Percentiles rank a stretch among this genome's conserved stretches.
These are phyloP conservation scores for Dalbergia cultrata DNA, from an alignment of 306 rosid species.

Conservation along the genomic window DNA sequence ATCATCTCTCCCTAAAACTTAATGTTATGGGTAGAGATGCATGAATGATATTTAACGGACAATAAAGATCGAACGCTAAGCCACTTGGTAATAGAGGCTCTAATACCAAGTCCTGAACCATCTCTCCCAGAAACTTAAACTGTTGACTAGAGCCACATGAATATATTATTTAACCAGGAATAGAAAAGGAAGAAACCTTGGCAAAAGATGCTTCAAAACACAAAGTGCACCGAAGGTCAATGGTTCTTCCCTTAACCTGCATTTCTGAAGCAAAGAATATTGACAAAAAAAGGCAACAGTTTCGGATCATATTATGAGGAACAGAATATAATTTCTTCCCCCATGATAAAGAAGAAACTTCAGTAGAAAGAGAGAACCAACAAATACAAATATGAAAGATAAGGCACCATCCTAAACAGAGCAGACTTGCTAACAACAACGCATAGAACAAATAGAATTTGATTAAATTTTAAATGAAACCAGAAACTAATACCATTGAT, in stretches of 20 bases:
- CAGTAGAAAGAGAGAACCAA: constrained; percentile 12
- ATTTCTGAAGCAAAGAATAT: constrained; percentile 66
- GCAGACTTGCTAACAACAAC: constrained; percentile 10
- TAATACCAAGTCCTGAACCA: too few relatives aligned
- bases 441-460: constrained; percentile 2
- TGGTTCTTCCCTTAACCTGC: constrained; percentile 89
- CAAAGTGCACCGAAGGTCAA: constrained; percentile 82
- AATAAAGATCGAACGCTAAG: too few relatives aligned
- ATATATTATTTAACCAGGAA: neutral
- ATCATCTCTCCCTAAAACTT: too few relatives aligned
- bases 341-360: constrained; percentile 17
- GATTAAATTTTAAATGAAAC: neutral
- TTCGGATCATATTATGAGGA: constrained; percentile 24
- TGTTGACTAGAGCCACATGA: too few relatives aligned
- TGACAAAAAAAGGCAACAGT: constrained; percentile 17
- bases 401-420: constrained; percentile 25
- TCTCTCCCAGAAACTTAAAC: too few relatives aligned
- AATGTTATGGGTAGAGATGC: too few relatives aligned
- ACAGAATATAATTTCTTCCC: constrained; percentile 7
- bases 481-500: neutral
- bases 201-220: constrained; percentile 92
- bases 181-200: constrained; percentile 66
- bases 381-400: constrained; percentile 20
- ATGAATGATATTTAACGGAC: too few relatives aligned
- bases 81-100: too few relatives aligned